Conservation (phyloP, 2,329 filamentous ascomycete species). For the Pseudogymnoascus sp. region DNA sequence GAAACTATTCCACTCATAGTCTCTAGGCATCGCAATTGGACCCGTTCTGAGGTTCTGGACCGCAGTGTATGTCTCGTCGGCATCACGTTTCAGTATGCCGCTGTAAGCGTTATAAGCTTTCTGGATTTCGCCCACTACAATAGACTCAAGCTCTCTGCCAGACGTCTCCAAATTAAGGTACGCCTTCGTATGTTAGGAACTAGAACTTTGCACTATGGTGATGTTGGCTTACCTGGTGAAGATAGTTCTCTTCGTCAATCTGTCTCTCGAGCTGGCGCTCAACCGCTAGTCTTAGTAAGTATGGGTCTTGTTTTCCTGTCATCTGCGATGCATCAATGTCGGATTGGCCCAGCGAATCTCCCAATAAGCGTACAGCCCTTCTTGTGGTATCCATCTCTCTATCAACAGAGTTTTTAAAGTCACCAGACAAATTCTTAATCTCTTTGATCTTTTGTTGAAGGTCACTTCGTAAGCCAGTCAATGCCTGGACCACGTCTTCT, state of each 20-base stretch:
- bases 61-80: constrained; percentile 69
- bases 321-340: constrained; percentile 70
- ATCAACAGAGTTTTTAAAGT: constrained; percentile 95
- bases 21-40: constrained; percentile 87
- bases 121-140: constrained; percentile 94
- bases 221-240: constrained; percentile 55
- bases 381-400: constrained; percentile 86
- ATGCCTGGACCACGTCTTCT: constrained; percentile 78
- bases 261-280: constrained; percentile 88
- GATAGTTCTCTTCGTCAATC: constrained; percentile 93
- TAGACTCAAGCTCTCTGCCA: constrained; percentile 88
- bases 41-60: constrained; percentile 77
- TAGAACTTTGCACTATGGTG: background rate
- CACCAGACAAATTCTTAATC: constrained; percentile 85
- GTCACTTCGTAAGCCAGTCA: constrained; percentile 80
- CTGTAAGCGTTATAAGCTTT: constrained; percentile 95
- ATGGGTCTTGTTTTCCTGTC: constrained; percentile 85
- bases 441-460: constrained; percentile 96
- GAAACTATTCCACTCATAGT: constrained; percentile 81
- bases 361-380: constrained; percentile 70
- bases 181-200: constrained; percentile 47
- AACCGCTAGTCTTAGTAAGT: constrained; percentile 74
- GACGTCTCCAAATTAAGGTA: constrained; percentile 92
- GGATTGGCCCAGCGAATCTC: constrained; percentile 71
- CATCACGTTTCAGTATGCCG: constrained; percentile 83